phyloP scores from a whole-genome alignment of 2,329 filamentous ascomycete genomes.

The Paraconiothyrium sp. region DNA sequence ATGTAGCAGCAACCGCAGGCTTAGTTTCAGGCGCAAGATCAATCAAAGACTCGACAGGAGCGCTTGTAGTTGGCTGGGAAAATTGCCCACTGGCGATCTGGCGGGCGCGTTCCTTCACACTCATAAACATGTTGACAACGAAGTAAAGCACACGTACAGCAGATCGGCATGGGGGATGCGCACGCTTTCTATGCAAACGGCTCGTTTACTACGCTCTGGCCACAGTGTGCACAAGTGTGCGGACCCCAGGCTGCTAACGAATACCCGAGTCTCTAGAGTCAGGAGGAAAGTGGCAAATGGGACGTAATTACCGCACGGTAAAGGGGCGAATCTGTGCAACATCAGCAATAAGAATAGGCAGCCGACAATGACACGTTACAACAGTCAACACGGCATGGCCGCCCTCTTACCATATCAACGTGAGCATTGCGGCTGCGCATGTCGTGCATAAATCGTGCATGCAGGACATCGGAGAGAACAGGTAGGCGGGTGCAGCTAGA shows the following conservation, averaged over 20 bases:
- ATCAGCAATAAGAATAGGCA: not conserved
- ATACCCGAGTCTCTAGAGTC: not conserved
- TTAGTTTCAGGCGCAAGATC: not conserved
- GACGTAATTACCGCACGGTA: not conserved
- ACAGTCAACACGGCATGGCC: not conserved
- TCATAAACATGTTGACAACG: not conserved
- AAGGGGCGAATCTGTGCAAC: not conserved
- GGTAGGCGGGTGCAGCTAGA: not conserved
- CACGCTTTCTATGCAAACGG: not conserved
- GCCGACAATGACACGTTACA: not conserved
- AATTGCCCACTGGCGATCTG: not conserved
- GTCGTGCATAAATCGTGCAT: not conserved
- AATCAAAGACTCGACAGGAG: not conserved
- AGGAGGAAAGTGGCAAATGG: not conserved
- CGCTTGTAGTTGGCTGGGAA: not conserved
- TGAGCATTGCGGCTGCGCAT: not conserved
- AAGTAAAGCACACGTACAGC: not conserved
- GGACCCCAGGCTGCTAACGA: not conserved
- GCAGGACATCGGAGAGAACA: not conserved
- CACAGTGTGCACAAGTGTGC: not conserved
- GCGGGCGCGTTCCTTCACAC: not conserved
- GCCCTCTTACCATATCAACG: too few relatives aligned
- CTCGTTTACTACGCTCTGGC: not conserved
- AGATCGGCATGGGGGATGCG: not conserved
- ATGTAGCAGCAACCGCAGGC: not conserved